Evolutionary conservation across 768 basidiomycete species (phyloP).

Genomic region (Mrakia frigida): DNA sequence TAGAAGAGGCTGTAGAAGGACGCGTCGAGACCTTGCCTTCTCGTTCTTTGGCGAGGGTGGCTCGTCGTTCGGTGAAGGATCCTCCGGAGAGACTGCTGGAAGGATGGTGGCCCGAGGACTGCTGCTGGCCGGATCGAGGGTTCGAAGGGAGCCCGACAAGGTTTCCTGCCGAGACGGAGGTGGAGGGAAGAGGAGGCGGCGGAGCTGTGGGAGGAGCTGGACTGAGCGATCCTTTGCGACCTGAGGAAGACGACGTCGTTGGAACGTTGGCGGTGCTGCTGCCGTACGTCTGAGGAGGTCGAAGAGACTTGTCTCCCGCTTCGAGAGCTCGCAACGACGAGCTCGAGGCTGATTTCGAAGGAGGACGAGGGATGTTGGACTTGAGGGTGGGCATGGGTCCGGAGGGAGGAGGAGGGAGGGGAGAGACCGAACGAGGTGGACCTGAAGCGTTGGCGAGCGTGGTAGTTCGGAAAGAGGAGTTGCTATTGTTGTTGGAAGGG

Average conservation of each 20-base stretch:
- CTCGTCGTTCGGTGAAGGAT: slow-evolving; percentile 29
- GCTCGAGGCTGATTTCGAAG: slow-evolving; percentile 6
- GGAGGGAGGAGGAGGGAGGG: not conserved
- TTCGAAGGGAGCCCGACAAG: not conserved
- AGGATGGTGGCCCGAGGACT: not conserved
- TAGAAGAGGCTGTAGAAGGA: not conserved
- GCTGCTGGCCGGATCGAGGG: not conserved
- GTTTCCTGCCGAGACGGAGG: not conserved
- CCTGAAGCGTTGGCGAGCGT: not conserved
- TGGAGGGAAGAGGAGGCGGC: slow-evolving; percentile 41
- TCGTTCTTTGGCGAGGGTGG: slow-evolving; percentile 21
- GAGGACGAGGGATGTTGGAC: not conserved
- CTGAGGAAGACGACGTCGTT: slow-evolving; percentile 42
- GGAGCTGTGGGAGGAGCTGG: slow-evolving; percentile 33
- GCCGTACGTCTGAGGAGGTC: not conserved
- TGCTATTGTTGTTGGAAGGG: not conserved
- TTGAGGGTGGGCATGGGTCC: not conserved
- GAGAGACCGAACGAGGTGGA: not conserved
- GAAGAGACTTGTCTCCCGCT: not conserved
- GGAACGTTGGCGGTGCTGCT: slow-evolving; percentile 35
- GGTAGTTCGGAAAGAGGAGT: not conserved
- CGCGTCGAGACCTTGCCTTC: not conserved
- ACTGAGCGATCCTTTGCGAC: too few species aligned
- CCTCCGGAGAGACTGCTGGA: slow-evolving; percentile 24
- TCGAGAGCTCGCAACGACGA: not conserved